Evolutionary conservation across 768 basidiomycete genomes (phyloP).

Genomic region (Lactarius psammicola): DNA sequence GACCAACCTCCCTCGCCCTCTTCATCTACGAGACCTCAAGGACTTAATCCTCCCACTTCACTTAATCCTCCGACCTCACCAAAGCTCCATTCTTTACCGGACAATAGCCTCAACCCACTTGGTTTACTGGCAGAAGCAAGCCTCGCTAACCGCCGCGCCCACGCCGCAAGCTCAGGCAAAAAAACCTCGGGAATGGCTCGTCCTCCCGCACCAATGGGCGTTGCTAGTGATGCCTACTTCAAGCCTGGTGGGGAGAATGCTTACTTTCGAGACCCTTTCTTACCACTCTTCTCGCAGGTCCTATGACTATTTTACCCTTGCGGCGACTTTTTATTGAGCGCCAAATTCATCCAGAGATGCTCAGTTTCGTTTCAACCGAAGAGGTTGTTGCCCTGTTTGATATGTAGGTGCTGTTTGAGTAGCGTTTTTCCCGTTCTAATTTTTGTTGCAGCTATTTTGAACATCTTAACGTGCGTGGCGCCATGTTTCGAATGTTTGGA

Average conservation of each 20-base stretch:
- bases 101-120: constrained; percentile 89
- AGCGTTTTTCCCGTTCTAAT: constrained; percentile 9
- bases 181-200: constrained; percentile 25
- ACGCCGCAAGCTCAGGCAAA: constrained; percentile 36
- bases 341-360: constrained; percentile 90
- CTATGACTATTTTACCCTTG: constrained; percentile 84
- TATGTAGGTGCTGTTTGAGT: constrained; percentile 55
- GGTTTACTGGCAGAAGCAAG: constrained; percentile 91
- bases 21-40: constrained; percentile 33
- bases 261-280: constrained; percentile 15
- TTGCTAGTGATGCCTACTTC: constrained; percentile 88
- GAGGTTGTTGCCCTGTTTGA: constrained; percentile 91
- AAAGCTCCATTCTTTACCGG: constrained; percentile 86
- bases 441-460: constrained; percentile 60
- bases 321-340: constrained; percentile 82
- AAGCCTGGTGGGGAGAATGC: constrained; percentile 60
- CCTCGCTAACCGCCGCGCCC: constrained; percentile 66
- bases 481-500: not conserved
- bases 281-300: constrained; percentile 47
- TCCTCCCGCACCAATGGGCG: constrained; percentile 52
- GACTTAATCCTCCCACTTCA: constrained; percentile 35
- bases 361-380: constrained; percentile 81
- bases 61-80: constrained; percentile 58
- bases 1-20: constrained; percentile 27
- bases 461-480: constrained; percentile 60